Evolutionary conservation across 768 basidiomycete species (phyloP), one percentile per base, ranked within the genome.

Genomic region (Brasilioporus rufonigricans): DNA sequence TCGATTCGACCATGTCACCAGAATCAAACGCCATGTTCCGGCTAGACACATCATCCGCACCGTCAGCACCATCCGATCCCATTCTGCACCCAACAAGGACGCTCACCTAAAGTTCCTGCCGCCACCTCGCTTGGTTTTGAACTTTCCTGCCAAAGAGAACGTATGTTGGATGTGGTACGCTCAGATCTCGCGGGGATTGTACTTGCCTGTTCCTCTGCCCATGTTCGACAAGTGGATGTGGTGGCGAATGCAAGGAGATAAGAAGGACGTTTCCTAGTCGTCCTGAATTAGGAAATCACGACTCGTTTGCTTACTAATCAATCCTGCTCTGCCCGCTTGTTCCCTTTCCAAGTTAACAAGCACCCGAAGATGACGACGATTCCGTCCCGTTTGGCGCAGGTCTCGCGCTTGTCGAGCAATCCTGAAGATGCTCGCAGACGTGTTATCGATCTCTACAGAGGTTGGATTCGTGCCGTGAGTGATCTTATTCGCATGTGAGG

Each of bases 391-490:
- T 82, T 99, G 10, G 91, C 96, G 18, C 84, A 82, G 58, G 66
- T 83, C 6, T 80, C 89, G 4, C 76, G 79, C 35, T 71, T 79
- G n/a, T 91, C 91, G 0, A 65, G 74, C 21, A 77, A 63, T 55
- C 66, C 77, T 7, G 71, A 74, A n/a, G 84, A 89, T 45, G 85
- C 91, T 7, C 83, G 87, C 29, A 73, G 73, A 21, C 80, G 91
- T 32, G 84, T 83, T 11, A 73, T 93, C 19, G 77, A 87, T 44
- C 80, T 97, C 13, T 99, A 98, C 77, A 79, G 95, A 55, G 87
- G 85, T 69, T 99, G 96, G 96, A 89, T 94, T 68, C 87, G 97
- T 58, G 80, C 86, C 44, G 96, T 97, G 65, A 63, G 91, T n/a
- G n/a, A n/a, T 82, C 36, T 14, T 10, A 29, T n/a, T 29, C 26